phyloP scores from a whole-genome alignment of 2,329 filamentous ascomycete species.

The Akanthomyces dipterigenus region DNA sequence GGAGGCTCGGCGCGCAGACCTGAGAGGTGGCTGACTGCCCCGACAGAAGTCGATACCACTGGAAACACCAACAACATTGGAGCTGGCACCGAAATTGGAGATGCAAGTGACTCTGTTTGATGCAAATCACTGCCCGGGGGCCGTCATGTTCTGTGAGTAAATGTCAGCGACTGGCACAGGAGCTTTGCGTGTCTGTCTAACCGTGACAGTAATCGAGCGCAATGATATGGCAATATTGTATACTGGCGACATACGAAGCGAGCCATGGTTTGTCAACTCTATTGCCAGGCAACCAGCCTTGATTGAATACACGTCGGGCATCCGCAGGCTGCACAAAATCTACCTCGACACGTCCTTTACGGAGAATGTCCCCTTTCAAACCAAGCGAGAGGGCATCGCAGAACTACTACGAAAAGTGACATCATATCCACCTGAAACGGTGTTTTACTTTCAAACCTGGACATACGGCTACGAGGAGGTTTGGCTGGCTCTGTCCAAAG shows the following conservation, averaged over 20 bases:
- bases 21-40: background rate
- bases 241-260: conserved; percentile 81
- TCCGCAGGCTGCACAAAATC: conserved; percentile 67
- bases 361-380: conserved; percentile 40
- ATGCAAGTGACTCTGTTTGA: conserved; percentile 81
- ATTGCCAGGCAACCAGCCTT: conserved; percentile 65
- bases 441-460: conserved; percentile 84
- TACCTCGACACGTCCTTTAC: conserved; percentile 84
- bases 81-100: conserved; percentile 60
- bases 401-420: conserved; percentile 66
- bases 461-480: conserved; percentile 89
- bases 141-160: conserved; percentile 73
- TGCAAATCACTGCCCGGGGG: conserved; percentile 85
- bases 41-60: conserved; percentile 69
- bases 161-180: accelerated
- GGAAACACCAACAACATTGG: conserved; percentile 70
- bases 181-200: background rate
- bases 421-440: conserved; percentile 62
- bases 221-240: conserved; percentile 69
- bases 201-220: conserved; percentile 60
- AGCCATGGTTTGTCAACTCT: conserved; percentile 77
- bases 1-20: background rate
- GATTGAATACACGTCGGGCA: conserved; percentile 63
- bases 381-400: conserved; percentile 66
- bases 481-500: conserved; percentile 72